phyloP scores from a whole-genome alignment of 495 filamentous ascomycete genomes.

The Penicillium subrubescens region DNA sequence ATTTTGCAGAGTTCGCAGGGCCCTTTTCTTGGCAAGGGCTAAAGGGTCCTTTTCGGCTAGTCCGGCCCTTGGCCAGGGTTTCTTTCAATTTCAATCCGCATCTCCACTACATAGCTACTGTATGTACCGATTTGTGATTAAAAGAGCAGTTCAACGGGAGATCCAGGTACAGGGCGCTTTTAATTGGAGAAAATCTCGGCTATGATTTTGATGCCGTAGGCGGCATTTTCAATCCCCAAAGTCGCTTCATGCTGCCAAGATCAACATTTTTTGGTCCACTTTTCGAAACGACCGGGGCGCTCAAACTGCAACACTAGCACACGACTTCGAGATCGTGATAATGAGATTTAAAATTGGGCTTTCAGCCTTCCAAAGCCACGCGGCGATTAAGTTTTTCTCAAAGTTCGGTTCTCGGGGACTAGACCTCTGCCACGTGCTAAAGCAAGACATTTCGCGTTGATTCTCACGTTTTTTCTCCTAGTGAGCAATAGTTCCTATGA shows the following conservation, averaged over 20 bases:
- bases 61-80: neutral
- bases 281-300: neutral
- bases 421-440: neutral
- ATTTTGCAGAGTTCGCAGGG: neutral
- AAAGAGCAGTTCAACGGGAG: neutral
- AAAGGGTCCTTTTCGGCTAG: neutral
- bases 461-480: neutral
- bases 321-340: neutral
- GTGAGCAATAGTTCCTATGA: slow-evolving; percentile 1
- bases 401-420: neutral
- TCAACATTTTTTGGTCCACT: neutral
- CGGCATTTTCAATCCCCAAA: neutral
- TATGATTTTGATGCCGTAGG: neutral
- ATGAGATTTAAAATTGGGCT: neutral
- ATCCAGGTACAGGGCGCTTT: neutral
- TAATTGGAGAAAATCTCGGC: neutral
- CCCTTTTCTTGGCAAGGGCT: neutral
- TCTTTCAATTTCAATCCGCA: neutral
- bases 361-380: neutral
- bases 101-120: too few species aligned
- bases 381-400: neutral
- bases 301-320: neutral
- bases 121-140: neutral
- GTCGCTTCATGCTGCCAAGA: neutral
- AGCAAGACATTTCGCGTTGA: neutral